Evolutionary conservation across 768 basidiomycete genomes (phyloP).

Genomic region (Piloderma croceum): DNA sequence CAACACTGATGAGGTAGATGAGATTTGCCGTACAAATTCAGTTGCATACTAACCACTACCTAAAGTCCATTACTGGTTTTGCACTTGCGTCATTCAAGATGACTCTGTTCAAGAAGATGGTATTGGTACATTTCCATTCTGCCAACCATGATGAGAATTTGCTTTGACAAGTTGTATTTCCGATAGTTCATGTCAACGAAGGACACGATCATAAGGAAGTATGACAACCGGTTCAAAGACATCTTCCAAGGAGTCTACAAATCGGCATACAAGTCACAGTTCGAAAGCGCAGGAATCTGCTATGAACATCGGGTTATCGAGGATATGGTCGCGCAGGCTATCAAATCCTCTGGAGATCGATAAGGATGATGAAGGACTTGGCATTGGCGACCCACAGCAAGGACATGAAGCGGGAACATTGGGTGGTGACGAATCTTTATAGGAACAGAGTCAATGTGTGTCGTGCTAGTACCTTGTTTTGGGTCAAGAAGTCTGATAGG

Average conservation of each 20-base stretch:
- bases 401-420: slow-evolving; percentile 87
- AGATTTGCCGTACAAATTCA: neutral
- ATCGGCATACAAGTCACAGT: slow-evolving; percentile 64
- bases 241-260: slow-evolving; percentile 98
- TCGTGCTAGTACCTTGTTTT: slow-evolving; percentile 8
- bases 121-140: slow-evolving; percentile 41
- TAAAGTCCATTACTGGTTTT: slow-evolving; percentile 85
- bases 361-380: slow-evolving; percentile 94
- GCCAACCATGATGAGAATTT: neutral
- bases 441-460: slow-evolving; percentile 89
- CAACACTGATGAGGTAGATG: slow-evolving; percentile 84
- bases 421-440: slow-evolving; percentile 92
- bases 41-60: neutral
- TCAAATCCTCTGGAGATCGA: slow-evolving; percentile 98
- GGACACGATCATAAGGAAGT: slow-evolving; percentile 95
- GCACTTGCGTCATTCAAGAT: slow-evolving; percentile 98
- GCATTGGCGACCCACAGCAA: slow-evolving; percentile 92
- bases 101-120: slow-evolving; percentile 76
- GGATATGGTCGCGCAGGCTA: slow-evolving; percentile 96
- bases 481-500: neutral
- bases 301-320: slow-evolving; percentile 97
- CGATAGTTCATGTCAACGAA: slow-evolving; percentile 92
- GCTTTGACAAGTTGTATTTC: neutral
- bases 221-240: slow-evolving; percentile 99
- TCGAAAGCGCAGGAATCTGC: slow-evolving; percentile 69